These are phyloP conservation scores for Butyriboletus loyo DNA, from an alignment of 768 basidiomycete genomes.

Conservation along the genomic window DNA sequence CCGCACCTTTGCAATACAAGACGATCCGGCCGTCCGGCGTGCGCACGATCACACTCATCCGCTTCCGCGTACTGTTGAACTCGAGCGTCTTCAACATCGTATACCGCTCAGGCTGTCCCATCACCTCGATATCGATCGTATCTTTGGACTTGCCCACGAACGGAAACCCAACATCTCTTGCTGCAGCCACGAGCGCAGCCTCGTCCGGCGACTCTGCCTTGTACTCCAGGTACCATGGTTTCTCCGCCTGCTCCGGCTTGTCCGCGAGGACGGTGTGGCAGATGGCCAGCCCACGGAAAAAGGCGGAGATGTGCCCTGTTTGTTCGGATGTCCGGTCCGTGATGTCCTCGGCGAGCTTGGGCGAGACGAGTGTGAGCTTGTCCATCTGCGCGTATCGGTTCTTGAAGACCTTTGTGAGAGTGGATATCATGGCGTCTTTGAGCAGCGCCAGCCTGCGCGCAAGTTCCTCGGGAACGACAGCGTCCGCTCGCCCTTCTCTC, in stretches of 20 bases:
- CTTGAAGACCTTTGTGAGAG: conserved; percentile 77
- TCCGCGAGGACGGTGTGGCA: conserved; percentile 93
- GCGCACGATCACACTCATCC: conserved; percentile 92
- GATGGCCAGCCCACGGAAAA: conserved; percentile 93
- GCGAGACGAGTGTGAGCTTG: conserved; percentile 84
- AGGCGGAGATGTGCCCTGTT: conserved; percentile 65
- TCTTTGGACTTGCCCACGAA: conserved; percentile 78
- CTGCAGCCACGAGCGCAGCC: conserved; percentile 88
- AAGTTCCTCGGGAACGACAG: conserved; percentile 69
- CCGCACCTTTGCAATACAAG: conserved; percentile 95
- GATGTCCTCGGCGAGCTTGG: conserved; percentile 78
- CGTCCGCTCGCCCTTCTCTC: conserved; percentile 68
- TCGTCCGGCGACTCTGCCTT: conserved; percentile 98
- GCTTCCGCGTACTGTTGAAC: conserved; percentile 91
- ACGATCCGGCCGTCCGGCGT: conserved; percentile 78
- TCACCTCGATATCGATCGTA: conserved; percentile 81
- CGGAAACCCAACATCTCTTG: conserved; percentile 90
- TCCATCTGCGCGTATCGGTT: conserved; percentile 82
- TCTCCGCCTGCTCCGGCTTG: conserved; percentile 54
- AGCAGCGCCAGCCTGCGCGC: conserved; percentile 57
- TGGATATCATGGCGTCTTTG: conserved; percentile 74
- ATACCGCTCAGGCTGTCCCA: conserved; percentile 85
- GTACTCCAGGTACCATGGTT: conserved; percentile 73
- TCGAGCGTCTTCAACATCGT: conserved; percentile 79
- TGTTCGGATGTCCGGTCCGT: conserved; percentile 59